Evolutionary conservation across 306 rosid genomes (phyloP), one percentile per base, ranked within the genome.

Genomic region (Notholithocarpus densiflorus): DNA sequence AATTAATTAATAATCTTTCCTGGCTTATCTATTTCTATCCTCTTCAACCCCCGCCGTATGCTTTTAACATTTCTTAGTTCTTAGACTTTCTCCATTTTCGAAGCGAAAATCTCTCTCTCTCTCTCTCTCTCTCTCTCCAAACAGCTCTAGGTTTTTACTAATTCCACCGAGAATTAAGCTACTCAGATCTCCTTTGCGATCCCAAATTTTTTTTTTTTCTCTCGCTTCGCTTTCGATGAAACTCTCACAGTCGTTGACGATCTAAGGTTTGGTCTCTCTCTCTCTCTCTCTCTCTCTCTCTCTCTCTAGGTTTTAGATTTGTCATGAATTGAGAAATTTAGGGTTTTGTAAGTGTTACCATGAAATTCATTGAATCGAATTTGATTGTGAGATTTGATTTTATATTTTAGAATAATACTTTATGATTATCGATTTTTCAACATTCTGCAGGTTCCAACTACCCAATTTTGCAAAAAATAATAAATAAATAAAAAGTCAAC

Each of bases 201-300:
- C 57, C 57, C 20, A 14, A 23, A 48, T 34, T 3, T 56, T 74
- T 64, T 32, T 56, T 64, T 26, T 24, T 34, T 37, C 2, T 66
- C 51, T 7, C 59, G 37, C 51, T 57, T 5, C 34, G 52, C 32
- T 51, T 45, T 59, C 53, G 64, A 6, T 68, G 27, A 31, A 68
- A 19, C 32, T 40, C 15, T 4, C n/a, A 19, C 57, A 37, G 48
- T 51, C 56, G 68, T 1, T 53, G 23, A 21, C 26, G 45, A 72
- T 57, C 81, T 81, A 43, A 80, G 85, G 83, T 80, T 80, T 68
- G 57, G 71, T 77, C 72, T 65, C 65, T 70, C 31, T 15, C 56
- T n/a, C n/a, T n/a, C n/a, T n/a, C n/a, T n/a, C n/a, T 66, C 24
- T n/a, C 15, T 56, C 53, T 18, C 27, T 68, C 12, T 52, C 6